A percentile compares a stretch with the other conserved stretches of the same genome.
These are phyloP conservation scores for Brassica incana DNA, from an alignment of 345 rosid genomes.

Conservation along the genomic window DNA sequence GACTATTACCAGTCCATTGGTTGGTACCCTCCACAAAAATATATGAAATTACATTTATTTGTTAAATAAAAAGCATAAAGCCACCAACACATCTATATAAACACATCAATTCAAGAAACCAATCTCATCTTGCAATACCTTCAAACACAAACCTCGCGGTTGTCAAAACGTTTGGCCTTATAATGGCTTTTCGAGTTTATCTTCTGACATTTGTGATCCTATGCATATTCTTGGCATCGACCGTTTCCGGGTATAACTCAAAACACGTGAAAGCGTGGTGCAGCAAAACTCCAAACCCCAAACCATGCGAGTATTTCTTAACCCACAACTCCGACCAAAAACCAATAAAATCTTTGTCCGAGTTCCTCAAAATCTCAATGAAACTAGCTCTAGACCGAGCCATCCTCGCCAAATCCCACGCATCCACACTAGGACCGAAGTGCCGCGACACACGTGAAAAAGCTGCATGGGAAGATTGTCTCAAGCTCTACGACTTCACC, in stretches of 20 bases:
- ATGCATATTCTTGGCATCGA: slow-evolving; percentile 37
- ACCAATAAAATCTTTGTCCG: slow-evolving; percentile 38
- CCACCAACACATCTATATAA: slow-evolving; percentile 32
- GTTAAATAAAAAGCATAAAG: neutral
- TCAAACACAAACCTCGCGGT: slow-evolving; percentile 29
- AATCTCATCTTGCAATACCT: slow-evolving; percentile 16
- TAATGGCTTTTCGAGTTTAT: slow-evolving; percentile 47
- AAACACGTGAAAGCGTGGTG: slow-evolving; percentile 55
- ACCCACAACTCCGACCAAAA: slow-evolving; percentile 32
- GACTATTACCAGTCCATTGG: slow-evolving; percentile 18
- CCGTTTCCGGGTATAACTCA: slow-evolving; percentile 32
- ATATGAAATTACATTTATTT: neutral
- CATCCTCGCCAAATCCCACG: slow-evolving; percentile 41
- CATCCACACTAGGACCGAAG: slow-evolving; percentile 50
- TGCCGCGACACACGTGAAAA: slow-evolving; percentile 56
- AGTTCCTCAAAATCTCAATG: slow-evolving; percentile 48
- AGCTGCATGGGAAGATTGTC: slow-evolving; percentile 74
- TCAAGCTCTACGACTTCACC: slow-evolving; percentile 52
- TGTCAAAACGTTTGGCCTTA: slow-evolving; percentile 22
- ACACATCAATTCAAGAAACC: slow-evolving; percentile 12
- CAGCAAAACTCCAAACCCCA: slow-evolving; percentile 63
- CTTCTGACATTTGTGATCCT: slow-evolving; percentile 31
- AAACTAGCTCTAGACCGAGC: slow-evolving; percentile 65
- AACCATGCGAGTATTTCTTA: slow-evolving; percentile 64
- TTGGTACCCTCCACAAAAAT: slow-evolving; percentile 3